Evolutionary conservation across 2,329 filamentous ascomycete genomes (phyloP).

Genomic region (Aspergillus puulaauensis): DNA sequence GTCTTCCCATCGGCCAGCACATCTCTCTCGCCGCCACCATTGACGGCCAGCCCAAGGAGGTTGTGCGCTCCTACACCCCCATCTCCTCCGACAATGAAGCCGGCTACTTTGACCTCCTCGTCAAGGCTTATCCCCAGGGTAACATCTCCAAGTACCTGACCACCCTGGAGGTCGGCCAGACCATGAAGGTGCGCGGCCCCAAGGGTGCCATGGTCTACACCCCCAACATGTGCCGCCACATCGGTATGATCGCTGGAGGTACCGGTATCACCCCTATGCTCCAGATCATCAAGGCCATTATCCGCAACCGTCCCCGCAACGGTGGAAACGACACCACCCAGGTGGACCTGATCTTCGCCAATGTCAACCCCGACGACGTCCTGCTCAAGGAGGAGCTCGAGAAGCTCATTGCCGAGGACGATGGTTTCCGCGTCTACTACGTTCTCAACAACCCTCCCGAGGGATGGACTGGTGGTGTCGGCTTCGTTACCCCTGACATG

Average conservation of each 20-base stretch:
- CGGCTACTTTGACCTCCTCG: conserved; percentile 91
- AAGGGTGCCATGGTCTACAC: conserved; percentile 98
- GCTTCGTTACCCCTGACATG: conserved; percentile 94
- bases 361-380: conserved; percentile 90
- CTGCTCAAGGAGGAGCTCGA: conserved; percentile 91
- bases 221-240: conserved; percentile 92
- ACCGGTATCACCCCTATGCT: conserved; percentile 99
- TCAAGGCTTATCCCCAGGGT: conserved; percentile 96
- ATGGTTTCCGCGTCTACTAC: conserved; percentile 84
- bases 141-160: conserved; percentile 97
- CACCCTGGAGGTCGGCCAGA: conserved; percentile 76
- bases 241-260: conserved; percentile 97
- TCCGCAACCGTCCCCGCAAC: conserved; percentile 66
- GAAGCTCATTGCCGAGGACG: conserved; percentile 71
- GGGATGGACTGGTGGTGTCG: conserved; percentile 87
- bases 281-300: conserved; percentile 88
- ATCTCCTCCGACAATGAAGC: conserved; percentile 86
- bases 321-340: conserved; percentile 78
- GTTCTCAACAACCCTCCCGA: conserved; percentile 94
- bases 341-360: conserved; percentile 94
- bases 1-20: conserved; percentile 97
- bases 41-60: conserved; percentile 75
- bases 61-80: conserved; percentile 88
- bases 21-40: conserved; percentile 89
- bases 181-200: conserved; percentile 86